Base-by-base conservation (phyloP, 768 basidiomycete genomes). In the Lactarius sp. region DNA sequence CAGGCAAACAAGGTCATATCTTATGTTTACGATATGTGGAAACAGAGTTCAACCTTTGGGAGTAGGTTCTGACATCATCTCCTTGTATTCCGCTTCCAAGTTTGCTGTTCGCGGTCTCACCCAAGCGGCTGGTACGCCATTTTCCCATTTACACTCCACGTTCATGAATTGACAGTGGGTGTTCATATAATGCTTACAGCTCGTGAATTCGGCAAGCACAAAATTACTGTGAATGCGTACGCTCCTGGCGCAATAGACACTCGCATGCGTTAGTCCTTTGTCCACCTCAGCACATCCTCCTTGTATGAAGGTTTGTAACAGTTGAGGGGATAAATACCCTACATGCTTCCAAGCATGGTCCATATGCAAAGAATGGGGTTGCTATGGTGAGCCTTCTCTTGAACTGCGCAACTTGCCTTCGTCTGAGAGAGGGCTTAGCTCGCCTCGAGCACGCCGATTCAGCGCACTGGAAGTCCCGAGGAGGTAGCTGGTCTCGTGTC, bases 171-270 rank as follows among this genome's bases (percentile, higher is more conserved):
- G 57, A 53, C 7, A 18, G 14, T 12, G 4, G 14, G 0, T 27
- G 5, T 41, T 44, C 20, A 13, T 37, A 18, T 42, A 27, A 27
- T 2, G 27, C 27, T 27, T 27, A 27, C 27, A 71, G 71, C 71
- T 41, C 20, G 34, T 2, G 71, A 71, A 9, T 53, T 71, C 16
- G 65, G 60, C 8, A 46, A 56, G 22, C 27, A 64, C 33, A 57
- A 60, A 34, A 69, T 71, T 33, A 70, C 70, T 6, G 70, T 70
- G 7, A 71, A 71, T 33, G 60, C 70, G 12, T 71, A 70, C 36
- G 68, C 70, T 6, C 70, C 70, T 5, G 70, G 70, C 1, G 20
- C 46, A 41, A 52, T 66, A 12, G 52, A 65, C 20, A 70, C 70
- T n/a, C n/a, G 10, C 16, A 57, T 71, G 69, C 7, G 70, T 71